phyloP scores from a whole-genome alignment of 257 asterid genomes.

The Solanum paucissectum region DNA sequence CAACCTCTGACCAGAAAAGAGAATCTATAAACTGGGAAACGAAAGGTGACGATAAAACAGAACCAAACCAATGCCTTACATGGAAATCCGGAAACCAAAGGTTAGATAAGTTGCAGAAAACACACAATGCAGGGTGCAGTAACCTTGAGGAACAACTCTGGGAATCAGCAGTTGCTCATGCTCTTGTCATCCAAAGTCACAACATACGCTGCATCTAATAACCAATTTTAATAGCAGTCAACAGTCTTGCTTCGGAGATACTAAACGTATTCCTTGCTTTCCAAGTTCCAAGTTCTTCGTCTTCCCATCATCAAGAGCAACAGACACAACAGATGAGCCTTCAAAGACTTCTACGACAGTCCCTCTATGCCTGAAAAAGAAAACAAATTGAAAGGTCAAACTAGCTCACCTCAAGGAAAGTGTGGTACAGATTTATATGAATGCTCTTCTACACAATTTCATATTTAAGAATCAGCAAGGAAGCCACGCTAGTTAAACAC shows the following conservation, averaged over 20 bases:
- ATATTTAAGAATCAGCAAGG: background rate
- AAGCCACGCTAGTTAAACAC: background rate
- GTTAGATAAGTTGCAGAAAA: background rate
- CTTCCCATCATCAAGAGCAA: constrained; percentile 34
- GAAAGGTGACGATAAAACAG: background rate
- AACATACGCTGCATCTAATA: background rate
- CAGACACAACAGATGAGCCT: constrained; percentile 53
- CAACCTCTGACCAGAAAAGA: background rate
- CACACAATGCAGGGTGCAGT: constrained; percentile 2
- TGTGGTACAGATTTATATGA: background rate
- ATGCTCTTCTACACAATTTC: background rate
- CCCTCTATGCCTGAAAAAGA: constrained; percentile 46
- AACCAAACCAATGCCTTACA: background rate
- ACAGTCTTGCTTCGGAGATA: constrained; percentile 67
- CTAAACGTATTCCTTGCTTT: constrained; percentile 89
- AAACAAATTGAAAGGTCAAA: background rate
- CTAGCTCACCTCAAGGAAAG: background rate
- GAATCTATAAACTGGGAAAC: background rate
- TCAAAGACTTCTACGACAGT: constrained; percentile 47
- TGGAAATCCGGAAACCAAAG: background rate
- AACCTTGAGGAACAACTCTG: background rate
- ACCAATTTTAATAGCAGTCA: constrained; percentile 3
- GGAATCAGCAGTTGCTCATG: background rate
- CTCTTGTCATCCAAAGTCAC: background rate
- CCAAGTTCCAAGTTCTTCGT: constrained; percentile 69